Conservation (phyloP, 192 early-diverging fungal genomes). For the Gryganskiella cystojenkinii region DNA sequence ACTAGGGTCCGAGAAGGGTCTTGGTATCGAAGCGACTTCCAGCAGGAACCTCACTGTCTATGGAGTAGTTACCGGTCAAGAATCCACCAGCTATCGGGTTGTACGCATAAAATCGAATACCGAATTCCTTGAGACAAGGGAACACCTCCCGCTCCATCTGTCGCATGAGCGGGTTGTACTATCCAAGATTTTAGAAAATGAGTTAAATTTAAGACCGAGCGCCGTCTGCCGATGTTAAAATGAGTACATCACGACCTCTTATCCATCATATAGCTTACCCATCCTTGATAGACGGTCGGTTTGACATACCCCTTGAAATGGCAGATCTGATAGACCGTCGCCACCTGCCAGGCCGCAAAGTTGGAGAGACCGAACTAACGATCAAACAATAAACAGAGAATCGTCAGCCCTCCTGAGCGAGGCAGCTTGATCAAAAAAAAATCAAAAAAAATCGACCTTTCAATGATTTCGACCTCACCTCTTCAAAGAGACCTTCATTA, state of each 20-base stretch:
- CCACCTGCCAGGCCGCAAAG: conserved; percentile 23
- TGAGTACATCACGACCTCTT: too few relatives aligned
- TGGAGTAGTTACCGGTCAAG: conserved; percentile 23
- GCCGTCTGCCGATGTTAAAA: too few relatives aligned
- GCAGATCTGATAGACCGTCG: conserved; percentile 16
- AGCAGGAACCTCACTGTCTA: conserved; percentile 4
- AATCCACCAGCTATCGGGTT: conserved; percentile 51
- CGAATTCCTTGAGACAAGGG: conserved; percentile 61
- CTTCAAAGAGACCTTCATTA: conserved; percentile 59
- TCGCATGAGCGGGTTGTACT: conserved; percentile 24
- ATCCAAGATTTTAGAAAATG: not conserved
- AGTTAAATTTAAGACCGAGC: too few relatives aligned
- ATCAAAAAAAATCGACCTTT: too few relatives aligned
- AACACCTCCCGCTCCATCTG: conserved; percentile 58
- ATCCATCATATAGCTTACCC: not conserved
- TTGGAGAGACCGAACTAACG: conserved; percentile 27
- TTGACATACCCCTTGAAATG: conserved; percentile 15
- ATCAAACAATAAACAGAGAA: conserved; percentile 3
- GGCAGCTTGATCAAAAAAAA: too few relatives aligned
- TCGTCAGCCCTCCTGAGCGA: too few relatives aligned
- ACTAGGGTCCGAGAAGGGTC: conserved; percentile 32
- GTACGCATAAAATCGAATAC: conserved; percentile 69
- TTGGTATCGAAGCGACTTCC: conserved; percentile 30
- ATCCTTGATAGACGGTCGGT: conserved; percentile 26
- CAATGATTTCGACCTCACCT: conserved; percentile 36